Percentiles rank a stretch among this genome's conserved stretches.
Evolutionary conservation across 768 basidiomycete species (phyloP).

Genomic region (Pleurotus tuber-regium): DNA sequence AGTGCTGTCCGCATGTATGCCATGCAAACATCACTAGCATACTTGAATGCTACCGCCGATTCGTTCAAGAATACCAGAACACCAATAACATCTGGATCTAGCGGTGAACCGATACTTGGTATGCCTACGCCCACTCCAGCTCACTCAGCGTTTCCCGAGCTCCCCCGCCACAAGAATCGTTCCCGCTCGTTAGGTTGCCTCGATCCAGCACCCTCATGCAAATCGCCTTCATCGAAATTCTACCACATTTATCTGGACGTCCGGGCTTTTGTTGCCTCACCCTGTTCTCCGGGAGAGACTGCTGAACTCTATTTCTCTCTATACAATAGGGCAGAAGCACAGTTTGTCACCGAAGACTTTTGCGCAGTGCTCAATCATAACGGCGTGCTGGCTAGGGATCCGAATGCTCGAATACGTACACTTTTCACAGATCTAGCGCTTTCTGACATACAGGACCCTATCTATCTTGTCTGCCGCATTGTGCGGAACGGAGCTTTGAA

Average conservation of each 20-base stretch:
- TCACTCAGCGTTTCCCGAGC: slow-evolving; percentile 71
- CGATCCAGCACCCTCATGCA: slow-evolving; percentile 23
- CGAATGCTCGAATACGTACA: slow-evolving; percentile 72
- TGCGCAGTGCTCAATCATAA: slow-evolving; percentile 89
- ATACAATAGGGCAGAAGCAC: slow-evolving; percentile 78
- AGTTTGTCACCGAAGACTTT: slow-evolving; percentile 93
- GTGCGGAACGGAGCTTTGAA: slow-evolving; percentile 87
- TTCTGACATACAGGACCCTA: slow-evolving; percentile 80
- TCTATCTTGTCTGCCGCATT: slow-evolving; percentile 89
- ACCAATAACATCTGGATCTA: slow-evolving; percentile 39
- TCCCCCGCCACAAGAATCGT: slow-evolving; percentile 34
- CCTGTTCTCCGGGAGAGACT: slow-evolving; percentile 87
- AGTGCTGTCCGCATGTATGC: slow-evolving; percentile 90
- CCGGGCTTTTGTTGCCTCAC: slow-evolving; percentile 88
- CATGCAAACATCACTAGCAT: slow-evolving; percentile 82
- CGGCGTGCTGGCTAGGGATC: slow-evolving; percentile 81
- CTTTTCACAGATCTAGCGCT: slow-evolving; percentile 88
- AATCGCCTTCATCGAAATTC: slow-evolving; percentile 61
- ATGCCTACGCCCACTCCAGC: slow-evolving; percentile 57
- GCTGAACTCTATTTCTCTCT: slow-evolving; percentile 93
- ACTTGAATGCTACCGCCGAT: slow-evolving; percentile 56
- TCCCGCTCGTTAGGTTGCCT: slow-evolving; percentile 37
- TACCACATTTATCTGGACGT: slow-evolving; percentile 91
- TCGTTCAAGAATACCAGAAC: slow-evolving; percentile 24
- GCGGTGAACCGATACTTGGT: slow-evolving; percentile 44